Evolutionary conservation across 495 filamentous ascomycete species (phyloP), one percentile per base, ranked within the genome.

Genomic region (Pseudotulostoma volvatum): DNA sequence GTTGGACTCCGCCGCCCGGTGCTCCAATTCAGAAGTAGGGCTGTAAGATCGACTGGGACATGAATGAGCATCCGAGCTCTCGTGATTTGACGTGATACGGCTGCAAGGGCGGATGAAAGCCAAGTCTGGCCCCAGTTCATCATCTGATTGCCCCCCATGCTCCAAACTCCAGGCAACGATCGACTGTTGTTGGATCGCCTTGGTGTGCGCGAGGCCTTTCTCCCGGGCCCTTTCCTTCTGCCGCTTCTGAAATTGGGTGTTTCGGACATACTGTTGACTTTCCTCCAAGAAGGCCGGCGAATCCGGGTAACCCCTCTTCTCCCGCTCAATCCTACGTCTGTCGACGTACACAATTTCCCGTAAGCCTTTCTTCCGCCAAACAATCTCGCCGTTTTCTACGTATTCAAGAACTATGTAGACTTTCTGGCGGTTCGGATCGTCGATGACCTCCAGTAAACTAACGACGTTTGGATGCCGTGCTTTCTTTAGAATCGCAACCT

Each of bases 401-500:
- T 82, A 87, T 54, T 99, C 90, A 31, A 99, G 64, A 15, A 95
- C 84, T 56, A 99, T 83, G 60, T 99, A 96, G 40, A 99, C 92
- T 60, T 99, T 99, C 63, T 90, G 88, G 40, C 79, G 70, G 46
- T 84, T 80, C 1, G 87, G 85, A 54, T 99, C 90, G 50, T 99
- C 90, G 49, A 99, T 96, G 49, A 99, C 86, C 56, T 99, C 90
- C 18, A 95, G 70, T 36, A 99, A 64, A 49, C 81, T 85, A 42
- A 96, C 92, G 31, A 99, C 81, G 45, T 96, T 93, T 11, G 84
- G 79, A 59, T 99, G 90, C 9, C 86, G 77, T 33, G 88, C 90
- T 65, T 96, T 96, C 58, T 99, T 99, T 43, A 99, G 62, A 39
- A 99, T 95, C 44, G 90, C 90, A 43, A 99, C 88, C 62, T 97